Evolutionary conservation across 441 rosid species (phyloP).

Genomic region (Metrosideros polymorpha): DNA sequence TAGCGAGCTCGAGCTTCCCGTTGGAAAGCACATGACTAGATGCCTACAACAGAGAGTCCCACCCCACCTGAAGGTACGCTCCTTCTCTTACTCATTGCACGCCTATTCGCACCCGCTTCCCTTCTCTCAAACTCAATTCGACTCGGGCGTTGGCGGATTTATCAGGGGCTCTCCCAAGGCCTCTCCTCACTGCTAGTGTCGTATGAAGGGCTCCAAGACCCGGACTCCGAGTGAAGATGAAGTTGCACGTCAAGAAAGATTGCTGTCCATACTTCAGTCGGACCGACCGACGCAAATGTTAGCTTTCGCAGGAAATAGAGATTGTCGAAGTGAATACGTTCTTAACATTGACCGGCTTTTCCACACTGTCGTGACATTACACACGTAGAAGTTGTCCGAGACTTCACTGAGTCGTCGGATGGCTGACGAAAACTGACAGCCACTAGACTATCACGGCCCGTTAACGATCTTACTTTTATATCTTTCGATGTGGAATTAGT

Average conservation of each 20-base stretch:
- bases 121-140: background rate
- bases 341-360: no score
- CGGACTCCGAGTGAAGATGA: background rate
- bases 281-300: background rate
- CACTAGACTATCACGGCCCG: background rate
- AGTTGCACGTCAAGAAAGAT: background rate
- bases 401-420: no score
- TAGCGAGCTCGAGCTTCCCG: background rate
- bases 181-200: background rate
- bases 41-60: background rate
- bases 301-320: no score
- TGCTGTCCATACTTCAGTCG: background rate
- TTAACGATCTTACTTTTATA: background rate
- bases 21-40: background rate
- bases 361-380: no score
- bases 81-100: background rate
- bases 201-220: background rate
- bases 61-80: background rate
- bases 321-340: no score
- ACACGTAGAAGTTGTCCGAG: no score
- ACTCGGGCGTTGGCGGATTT: background rate
- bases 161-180: background rate
- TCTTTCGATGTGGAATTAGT: background rate
- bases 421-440: no score
- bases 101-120: background rate